Evolutionary conservation across 768 basidiomycete species (phyloP).

Genomic region (Pholiota molesta): DNA sequence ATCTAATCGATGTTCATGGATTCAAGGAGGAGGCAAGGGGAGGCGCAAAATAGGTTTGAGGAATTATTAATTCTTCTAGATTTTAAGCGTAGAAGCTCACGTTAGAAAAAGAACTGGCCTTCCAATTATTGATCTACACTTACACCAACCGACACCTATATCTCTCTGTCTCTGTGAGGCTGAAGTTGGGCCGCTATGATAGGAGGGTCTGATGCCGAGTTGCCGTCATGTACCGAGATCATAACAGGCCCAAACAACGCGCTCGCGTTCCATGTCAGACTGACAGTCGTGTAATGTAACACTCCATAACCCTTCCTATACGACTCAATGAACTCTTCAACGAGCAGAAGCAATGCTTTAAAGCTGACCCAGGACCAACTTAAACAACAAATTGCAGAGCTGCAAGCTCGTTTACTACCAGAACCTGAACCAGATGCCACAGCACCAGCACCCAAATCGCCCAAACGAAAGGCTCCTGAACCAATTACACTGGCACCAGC

Average conservation of each 20-base stretch:
- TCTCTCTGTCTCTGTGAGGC: too few relatives aligned
- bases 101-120: too few relatives aligned
- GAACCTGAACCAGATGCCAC: conserved; percentile 30
- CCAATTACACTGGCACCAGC: conserved; percentile 49
- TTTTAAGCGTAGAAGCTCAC: too few relatives aligned
- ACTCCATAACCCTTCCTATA: conserved; percentile 6
- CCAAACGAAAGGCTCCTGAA: conserved; percentile 50
- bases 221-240: neutral
- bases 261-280: too few relatives aligned
- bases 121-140: too few relatives aligned
- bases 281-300: conserved; percentile 5
- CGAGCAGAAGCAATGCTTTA: conserved; percentile 41
- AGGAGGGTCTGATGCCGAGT: neutral
- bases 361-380: conserved; percentile 50
- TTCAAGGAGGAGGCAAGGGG: too few relatives aligned
- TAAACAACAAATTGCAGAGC: conserved; percentile 51
- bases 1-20: too few relatives aligned
- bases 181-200: too few relatives aligned
- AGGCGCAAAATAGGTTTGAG: too few relatives aligned
- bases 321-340: conserved; percentile 56
- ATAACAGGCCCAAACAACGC: conserved; percentile 9
- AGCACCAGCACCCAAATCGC: conserved; percentile 35
- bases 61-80: too few relatives aligned
- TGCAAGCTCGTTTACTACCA: conserved; percentile 48
- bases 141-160: too few relatives aligned